A percentile compares a stretch with the other conserved stretches of the same genome.
Conservation (phyloP, 2,329 filamentous ascomycete species). For the Neofusicoccum ribis region DNA sequence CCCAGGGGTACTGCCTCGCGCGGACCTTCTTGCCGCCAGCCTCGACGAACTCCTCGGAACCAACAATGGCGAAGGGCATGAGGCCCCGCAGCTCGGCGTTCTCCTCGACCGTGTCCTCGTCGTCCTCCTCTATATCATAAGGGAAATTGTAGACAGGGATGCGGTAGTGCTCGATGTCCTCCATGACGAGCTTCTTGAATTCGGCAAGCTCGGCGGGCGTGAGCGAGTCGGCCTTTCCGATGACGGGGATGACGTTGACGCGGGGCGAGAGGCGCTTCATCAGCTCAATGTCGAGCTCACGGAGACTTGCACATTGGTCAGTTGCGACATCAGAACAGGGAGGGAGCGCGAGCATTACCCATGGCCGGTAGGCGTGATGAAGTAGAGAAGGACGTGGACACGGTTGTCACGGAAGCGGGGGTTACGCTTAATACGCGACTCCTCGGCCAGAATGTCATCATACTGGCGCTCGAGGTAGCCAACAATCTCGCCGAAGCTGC, state of each 20-base stretch:
- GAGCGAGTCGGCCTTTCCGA: slow-evolving; percentile 96
- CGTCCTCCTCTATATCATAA: slow-evolving; percentile 98
- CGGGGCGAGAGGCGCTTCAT: slow-evolving; percentile 99
- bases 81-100: slow-evolving; percentile 95
- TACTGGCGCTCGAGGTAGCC: slow-evolving; percentile 99
- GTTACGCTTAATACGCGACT: slow-evolving; percentile 99
- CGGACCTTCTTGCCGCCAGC: slow-evolving; percentile 89
- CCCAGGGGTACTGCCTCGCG: slow-evolving; percentile 98
- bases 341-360: slow-evolving; percentile 55
- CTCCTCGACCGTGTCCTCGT: slow-evolving; percentile 98
- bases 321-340: not conserved
- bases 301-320: slow-evolving; percentile 62
- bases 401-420: slow-evolving; percentile 98
- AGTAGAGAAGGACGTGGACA: slow-evolving; percentile 97
- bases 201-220: slow-evolving; percentile 95
- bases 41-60: slow-evolving; percentile 92
- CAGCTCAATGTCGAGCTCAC: slow-evolving; percentile 97
- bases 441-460: slow-evolving; percentile 97
- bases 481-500: slow-evolving; percentile 93
- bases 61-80: slow-evolving; percentile 99
- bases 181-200: slow-evolving; percentile 99
- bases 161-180: slow-evolving; percentile 99
- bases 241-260: slow-evolving; percentile 98
- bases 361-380: slow-evolving; percentile 97
- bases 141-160: slow-evolving; percentile 99